Base-by-base conservation (phyloP, 169 alveolate genomes). In the Plasmodium cynomolgi region DNA sequence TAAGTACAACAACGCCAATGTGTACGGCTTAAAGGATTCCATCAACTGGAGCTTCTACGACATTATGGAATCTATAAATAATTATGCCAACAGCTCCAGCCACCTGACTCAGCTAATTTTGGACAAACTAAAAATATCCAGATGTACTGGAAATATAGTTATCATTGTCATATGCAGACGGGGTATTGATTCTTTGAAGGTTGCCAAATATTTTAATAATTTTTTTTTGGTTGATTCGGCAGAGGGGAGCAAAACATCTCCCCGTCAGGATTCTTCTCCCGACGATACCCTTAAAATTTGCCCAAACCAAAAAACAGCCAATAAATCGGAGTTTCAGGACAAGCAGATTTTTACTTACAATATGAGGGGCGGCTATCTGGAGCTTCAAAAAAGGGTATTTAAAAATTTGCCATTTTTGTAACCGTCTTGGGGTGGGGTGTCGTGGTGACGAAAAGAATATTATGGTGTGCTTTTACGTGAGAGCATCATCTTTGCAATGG, bases 31-130 rank as follows among this genome's bases (percentile, higher is more conserved):
- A 41, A 88, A 39, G 47, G 33, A 88, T 58, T 58, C 94, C 39
- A 79, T 88, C 33, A 73, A 34, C n/a, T 72, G 94, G 81, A 95
- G 96, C 62, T 93, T 81, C 71, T 86, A 85, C 77, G 91, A 83
- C 68, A 83, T 75, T 13, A 81, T 95, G 13, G 93, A 74, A 84
- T 31, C 75, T 11, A 56, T 95, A 29, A 95, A 95, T 84, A 92
- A 62, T 93, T 11, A 80, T 95, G 11, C 86, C 31, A 92, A 92
- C 75, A 92, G 91, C 29, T n/a, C 73, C 44, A 41, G 23, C 82
- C 54, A 81, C 5, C 41, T 75, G 0, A 41, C 73, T 75, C 8
- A 54, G 31, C 44, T 23, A 1, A 92, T 92, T 71, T 39, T 75
- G 29, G 83, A 92, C 11, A 92, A 84, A 44, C 33, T 92, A 54